phyloP scores from a whole-genome alignment of 1,284 basidiomycete genomes.

The Coniferiporia weirii region DNA sequence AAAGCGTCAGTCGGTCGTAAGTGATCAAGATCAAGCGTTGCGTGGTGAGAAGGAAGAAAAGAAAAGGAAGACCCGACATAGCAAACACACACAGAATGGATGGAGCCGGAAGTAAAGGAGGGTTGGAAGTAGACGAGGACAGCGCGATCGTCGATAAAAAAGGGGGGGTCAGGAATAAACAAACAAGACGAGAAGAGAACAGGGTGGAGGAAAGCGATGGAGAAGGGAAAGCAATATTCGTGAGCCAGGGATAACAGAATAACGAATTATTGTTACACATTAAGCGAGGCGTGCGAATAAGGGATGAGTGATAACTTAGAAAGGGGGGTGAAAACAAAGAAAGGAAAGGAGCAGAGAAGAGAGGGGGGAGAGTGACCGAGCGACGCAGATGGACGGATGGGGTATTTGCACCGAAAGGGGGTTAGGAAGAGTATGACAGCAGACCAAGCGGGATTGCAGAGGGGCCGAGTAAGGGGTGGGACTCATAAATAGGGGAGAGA shows the following conservation, averaged over 20 bases:
- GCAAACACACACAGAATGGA: not conserved
- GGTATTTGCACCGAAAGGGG: no score
- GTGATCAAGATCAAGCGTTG: not conserved
- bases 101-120: not conserved
- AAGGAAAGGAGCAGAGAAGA: no score
- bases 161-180: not conserved
- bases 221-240: constrained; percentile 1
- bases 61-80: not conserved
- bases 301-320: not conserved
- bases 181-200: not conserved
- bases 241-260: constrained; percentile 8
- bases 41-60: not conserved
- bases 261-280: constrained; percentile 10
- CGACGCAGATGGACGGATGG: no score
- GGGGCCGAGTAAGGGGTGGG: no score
- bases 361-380: no score
- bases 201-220: not conserved
- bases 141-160: not conserved
- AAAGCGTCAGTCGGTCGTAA: not conserved
- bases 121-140: not conserved
- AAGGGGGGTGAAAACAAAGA: not conserved
- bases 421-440: not conserved
- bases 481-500: not conserved
- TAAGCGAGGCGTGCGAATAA: constrained; percentile 10
- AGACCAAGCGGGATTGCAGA: not conserved